A percentile compares a stretch with the other conserved stretches of the same genome.
Evolutionary conservation across 768 basidiomycete genomes (phyloP).

Genomic region (Pholiota microspora): DNA sequence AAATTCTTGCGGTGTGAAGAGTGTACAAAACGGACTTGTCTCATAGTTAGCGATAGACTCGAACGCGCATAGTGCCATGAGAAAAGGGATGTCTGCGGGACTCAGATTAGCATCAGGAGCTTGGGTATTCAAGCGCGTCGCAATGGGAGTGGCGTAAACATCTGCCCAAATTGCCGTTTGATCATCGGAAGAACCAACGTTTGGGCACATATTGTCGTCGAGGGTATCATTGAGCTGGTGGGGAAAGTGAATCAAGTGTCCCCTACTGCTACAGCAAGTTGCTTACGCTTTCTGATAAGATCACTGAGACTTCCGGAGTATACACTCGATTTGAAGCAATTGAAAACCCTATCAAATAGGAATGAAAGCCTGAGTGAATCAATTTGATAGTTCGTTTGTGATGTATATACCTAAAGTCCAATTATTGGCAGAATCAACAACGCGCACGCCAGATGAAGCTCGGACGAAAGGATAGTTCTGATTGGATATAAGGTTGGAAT

Average conservation of each 20-base stretch:
- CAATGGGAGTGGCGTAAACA: conserved; percentile 54
- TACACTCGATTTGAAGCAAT: conserved; percentile 44
- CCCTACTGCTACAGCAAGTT: background rate
- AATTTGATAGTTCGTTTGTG: background rate
- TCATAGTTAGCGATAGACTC: conserved; percentile 58
- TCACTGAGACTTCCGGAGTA: conserved; percentile 49
- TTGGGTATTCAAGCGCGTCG: conserved; percentile 53
- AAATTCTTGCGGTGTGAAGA: conserved; percentile 71
- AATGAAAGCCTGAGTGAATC: background rate
- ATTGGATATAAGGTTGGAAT: conserved; percentile 42
- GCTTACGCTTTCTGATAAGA: conserved; percentile 55
- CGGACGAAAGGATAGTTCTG: conserved; percentile 49
- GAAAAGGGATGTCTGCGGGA: conserved; percentile 47
- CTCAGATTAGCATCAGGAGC: conserved; percentile 64
- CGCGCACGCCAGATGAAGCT: conserved; percentile 49
- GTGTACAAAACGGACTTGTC: conserved; percentile 64
- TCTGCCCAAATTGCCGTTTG: conserved; percentile 54
- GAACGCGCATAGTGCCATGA: conserved; percentile 80
- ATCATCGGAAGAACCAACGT: conserved; percentile 40
- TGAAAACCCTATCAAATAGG: conserved; percentile 50
- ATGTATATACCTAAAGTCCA: conserved; percentile 58
- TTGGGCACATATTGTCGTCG: conserved; percentile 63
- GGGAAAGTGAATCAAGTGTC: background rate
- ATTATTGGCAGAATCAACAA: conserved; percentile 64
- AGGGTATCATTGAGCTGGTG: conserved; percentile 63